Base-by-base conservation (phyloP, 768 basidiomycete species). In the Tricholoma sp. region DNA sequence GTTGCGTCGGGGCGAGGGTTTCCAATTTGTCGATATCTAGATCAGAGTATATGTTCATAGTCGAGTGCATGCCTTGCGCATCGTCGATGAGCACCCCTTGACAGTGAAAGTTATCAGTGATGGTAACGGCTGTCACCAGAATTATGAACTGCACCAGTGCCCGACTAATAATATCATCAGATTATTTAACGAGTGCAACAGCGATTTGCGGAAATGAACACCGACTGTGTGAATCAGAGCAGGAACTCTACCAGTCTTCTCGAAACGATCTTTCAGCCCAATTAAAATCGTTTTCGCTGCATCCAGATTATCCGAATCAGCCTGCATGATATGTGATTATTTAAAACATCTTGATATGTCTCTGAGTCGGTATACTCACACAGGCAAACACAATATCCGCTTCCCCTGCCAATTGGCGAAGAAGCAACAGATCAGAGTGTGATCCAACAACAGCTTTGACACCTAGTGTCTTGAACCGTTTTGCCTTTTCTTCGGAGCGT, bases 11-110 rank as follows among this genome's bases (percentile, higher is more conserved):
- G 2, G 81, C 73, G 7, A 84, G 60, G 1, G 72, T 61, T 50
- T 77, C 79, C 15, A 85, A 67, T 54, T 71, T 71, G 12, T 71
- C 67, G 2, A 75, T 57, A 54, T 84, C 71, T n/a, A 76, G 57
- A 64, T 86, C 82, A 15, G 72, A 75, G 64, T 79, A 83, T 13
- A 84, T 66, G 1, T 58, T 67, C 2, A 75, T 67, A 4, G 74
- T 69, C 0, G 67, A 57, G 50, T 62, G 64, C 57, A 75, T 68
- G 4, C 82, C 83, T 48, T 60, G 62, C 5, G 77, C 81, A 37
- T 76, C 58, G 57, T 80, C 78, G 6, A 64, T 61, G 15, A 81
- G 61, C 17, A 77, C 73, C 42, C 76, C 79, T 69, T 17, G 41
- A 33, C 32, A 28, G 31, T 17, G 33, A 33, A 34, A 18, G 24